Conservation (phyloP, 2,329 filamentous ascomycete species). For the Harringtonia lauricola region DNA sequence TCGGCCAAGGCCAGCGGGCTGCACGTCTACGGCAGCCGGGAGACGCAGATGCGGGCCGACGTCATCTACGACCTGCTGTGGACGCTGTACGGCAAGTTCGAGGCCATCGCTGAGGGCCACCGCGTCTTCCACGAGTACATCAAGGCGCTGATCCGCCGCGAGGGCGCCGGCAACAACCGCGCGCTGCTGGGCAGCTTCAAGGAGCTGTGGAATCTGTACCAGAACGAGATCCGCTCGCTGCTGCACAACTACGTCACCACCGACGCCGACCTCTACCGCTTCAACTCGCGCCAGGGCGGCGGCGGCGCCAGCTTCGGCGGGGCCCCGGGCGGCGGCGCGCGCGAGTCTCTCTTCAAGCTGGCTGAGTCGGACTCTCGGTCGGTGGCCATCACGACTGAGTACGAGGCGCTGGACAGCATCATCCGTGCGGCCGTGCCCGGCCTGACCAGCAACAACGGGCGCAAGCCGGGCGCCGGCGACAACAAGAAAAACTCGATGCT, state of each 20-base stretch:
- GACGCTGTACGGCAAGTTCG: conserved; percentile 92
- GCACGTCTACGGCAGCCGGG: conserved; percentile 53
- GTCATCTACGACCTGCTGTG: conserved; percentile 87
- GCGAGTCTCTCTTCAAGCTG: conserved; percentile 63
- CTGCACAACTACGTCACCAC: conserved; percentile 94
- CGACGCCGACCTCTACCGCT: conserved; percentile 65
- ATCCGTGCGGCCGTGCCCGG: conserved; percentile 87
- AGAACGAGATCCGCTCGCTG: conserved; percentile 91
- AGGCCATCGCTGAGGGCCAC: conserved; percentile 92
- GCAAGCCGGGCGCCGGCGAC: conserved; percentile 16
- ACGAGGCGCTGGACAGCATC: conserved; percentile 82
- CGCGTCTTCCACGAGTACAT: conserved; percentile 89
- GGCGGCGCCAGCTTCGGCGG: conserved; percentile 20
- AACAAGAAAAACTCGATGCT: conserved; percentile 23
- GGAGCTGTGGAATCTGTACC: conserved; percentile 94
- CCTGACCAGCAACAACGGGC: conserved; percentile 62
- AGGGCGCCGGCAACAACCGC: conserved; percentile 54
- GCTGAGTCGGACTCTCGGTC: conserved; percentile 76
- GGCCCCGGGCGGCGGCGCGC: not conserved
- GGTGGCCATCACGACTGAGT: conserved; percentile 67
- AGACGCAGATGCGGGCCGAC: conserved; percentile 68
- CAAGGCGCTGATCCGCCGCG: conserved; percentile 71
- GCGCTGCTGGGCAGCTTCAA: conserved; percentile 80
- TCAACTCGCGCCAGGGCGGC: conserved; percentile 41
- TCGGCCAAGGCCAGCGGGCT: conserved; percentile 16